Percentiles rank a stretch among this genome's conserved stretches.
phyloP scores from a whole-genome alignment of 768 basidiomycete genomes.

The Pholiota microspora region DNA sequence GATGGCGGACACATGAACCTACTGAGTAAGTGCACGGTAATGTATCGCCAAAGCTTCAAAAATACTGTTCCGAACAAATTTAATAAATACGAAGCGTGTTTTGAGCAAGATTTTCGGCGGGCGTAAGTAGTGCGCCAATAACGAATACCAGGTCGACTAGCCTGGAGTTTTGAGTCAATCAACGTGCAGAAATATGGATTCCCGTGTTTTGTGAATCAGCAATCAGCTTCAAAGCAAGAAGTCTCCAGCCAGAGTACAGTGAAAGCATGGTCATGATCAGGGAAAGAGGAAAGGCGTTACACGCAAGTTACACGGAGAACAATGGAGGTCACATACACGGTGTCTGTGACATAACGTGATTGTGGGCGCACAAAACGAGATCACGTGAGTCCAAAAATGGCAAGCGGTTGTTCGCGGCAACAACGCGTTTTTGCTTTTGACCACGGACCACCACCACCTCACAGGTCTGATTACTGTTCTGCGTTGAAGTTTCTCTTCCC shows the following conservation, averaged over 20 bases:
- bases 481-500: neutral
- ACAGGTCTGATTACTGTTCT: neutral
- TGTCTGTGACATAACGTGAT: neutral
- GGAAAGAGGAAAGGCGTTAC: too few relatives aligned
- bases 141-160: neutral
- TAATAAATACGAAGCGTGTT: neutral
- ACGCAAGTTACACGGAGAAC: neutral
- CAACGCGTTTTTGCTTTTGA: neutral
- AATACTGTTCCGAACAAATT: neutral
- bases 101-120: neutral
- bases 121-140: neutral
- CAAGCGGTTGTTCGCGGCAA: neutral
- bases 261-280: neutral
- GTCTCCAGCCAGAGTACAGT: neutral
- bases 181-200: neutral
- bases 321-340: neutral
- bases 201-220: neutral
- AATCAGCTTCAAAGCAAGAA: neutral
- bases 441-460: neutral
- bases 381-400: neutral
- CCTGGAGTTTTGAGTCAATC: neutral
- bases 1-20: neutral
- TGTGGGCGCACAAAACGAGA: neutral
- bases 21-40: too few relatives aligned
- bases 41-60: too few relatives aligned